Percentiles rank a stretch among this genome's conserved stretches.
Evolutionary conservation across 805 yeast genomes (phyloP).

Genomic region (Zygosaccharomyces bisporus): DNA sequence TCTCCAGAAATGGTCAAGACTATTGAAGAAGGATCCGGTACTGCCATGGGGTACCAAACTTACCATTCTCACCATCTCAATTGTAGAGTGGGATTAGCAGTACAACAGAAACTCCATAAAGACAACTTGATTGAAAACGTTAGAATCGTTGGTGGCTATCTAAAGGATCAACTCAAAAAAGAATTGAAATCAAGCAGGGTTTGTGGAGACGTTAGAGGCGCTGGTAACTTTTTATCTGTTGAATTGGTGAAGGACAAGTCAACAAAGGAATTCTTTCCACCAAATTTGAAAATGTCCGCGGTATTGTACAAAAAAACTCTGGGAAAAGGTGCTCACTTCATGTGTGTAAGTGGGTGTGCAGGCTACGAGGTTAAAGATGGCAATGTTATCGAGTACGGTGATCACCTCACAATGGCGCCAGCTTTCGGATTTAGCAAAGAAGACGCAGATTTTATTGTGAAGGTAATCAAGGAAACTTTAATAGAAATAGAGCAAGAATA

Average conservation of each 20-base stretch:
- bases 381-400: constrained; percentile 3
- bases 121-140: constrained; percentile 41
- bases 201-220: constrained; percentile 60
- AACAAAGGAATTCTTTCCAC: constrained; percentile 6
- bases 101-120: constrained; percentile 41
- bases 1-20: constrained; percentile 40
- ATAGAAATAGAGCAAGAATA: constrained; percentile 2
- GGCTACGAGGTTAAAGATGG: constrained; percentile 4
- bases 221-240: constrained; percentile 56
- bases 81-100: constrained; percentile 45
- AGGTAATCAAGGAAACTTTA: constrained; percentile 4
- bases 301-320: constrained; percentile 4
- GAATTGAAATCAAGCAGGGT: constrained; percentile 33
- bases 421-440: constrained; percentile 5
- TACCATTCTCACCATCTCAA: constrained; percentile 47
- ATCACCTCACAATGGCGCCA: constrained; percentile 6
- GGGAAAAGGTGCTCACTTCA: constrained; percentile 2
- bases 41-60: constrained; percentile 46
- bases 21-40: constrained; percentile 39
- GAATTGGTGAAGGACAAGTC: constrained; percentile 48
- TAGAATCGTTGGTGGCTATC: constrained; percentile 40
- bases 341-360: constrained; percentile 4
- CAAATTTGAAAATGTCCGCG: constrained; percentile 4
- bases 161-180: constrained; percentile 39
- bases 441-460: constrained; percentile 7